Percentiles rank a stretch among this genome's conserved stretches.
phyloP scores from a whole-genome alignment of 2,329 filamentous ascomycete genomes.

The Westerdykella ornata region DNA sequence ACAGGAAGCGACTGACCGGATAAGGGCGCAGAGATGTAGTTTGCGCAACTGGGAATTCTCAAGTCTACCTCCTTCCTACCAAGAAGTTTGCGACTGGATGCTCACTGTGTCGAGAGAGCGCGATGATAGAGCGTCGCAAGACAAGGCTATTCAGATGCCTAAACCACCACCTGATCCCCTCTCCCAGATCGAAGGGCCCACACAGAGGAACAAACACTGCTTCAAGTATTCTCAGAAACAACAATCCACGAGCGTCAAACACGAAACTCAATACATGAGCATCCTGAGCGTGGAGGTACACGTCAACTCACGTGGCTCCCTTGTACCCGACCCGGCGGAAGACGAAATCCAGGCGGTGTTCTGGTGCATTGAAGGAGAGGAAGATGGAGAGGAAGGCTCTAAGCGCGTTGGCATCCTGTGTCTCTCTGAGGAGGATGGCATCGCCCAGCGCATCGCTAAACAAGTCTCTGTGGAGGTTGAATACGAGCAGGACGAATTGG shows the following conservation, averaged over 20 bases:
- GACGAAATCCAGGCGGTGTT: conserved; percentile 86
- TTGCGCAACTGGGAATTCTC: conserved; percentile 72
- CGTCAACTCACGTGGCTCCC: conserved; percentile 72
- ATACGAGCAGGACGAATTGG: conserved; percentile 72
- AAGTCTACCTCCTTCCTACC: conserved; percentile 59
- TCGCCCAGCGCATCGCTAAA: conserved; percentile 57
- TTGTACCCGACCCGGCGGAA: conserved; percentile 82
- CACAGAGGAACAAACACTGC: conserved; percentile 71
- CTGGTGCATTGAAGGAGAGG: conserved; percentile 79
- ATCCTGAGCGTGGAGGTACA: conserved; percentile 92
- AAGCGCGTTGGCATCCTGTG: conserved; percentile 65
- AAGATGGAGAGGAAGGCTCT: conserved; percentile 50
- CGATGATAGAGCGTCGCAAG: conserved; percentile 5
- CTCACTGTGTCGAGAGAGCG: conserved; percentile 26
- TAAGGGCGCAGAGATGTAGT: conserved; percentile 53
- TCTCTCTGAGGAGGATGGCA: conserved; percentile 55
- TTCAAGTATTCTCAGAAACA: conserved; percentile 80
- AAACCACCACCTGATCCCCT: conserved; percentile 36
- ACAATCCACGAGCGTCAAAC: conserved; percentile 67
- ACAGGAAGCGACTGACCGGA: conserved; percentile 47
- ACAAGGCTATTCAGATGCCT: conserved; percentile 12
- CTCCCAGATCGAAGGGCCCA: conserved; percentile 85
- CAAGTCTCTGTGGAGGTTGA: conserved; percentile 59
- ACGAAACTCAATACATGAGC: conserved; percentile 91
- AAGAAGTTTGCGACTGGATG: conserved; percentile 66